These are phyloP conservation scores for Aureobasidium sp. DNA, from an alignment of 2,329 filamentous ascomycete genomes.

Conservation along the genomic window DNA sequence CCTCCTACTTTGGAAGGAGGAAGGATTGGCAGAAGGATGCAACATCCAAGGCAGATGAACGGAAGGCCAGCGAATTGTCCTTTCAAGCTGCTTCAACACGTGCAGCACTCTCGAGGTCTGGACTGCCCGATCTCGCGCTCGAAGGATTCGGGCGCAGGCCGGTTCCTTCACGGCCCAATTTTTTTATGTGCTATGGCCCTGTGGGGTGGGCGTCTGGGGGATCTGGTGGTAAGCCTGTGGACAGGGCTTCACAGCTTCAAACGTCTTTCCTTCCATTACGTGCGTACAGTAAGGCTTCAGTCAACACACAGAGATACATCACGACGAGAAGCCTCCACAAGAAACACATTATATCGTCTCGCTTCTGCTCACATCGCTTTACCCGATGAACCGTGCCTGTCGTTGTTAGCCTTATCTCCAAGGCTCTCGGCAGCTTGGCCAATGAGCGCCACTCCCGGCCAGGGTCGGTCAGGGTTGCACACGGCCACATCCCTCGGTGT, in stretches of 20 bases:
- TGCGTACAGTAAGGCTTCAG: background rate
- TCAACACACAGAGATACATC: background rate
- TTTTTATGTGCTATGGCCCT: background rate
- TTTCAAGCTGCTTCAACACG: background rate
- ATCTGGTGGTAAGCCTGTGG: background rate
- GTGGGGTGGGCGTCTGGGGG: no score
- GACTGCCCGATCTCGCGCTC: background rate
- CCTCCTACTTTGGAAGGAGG: background rate
- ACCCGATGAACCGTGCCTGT: background rate
- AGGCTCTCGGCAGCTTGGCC: conserved; percentile 9
- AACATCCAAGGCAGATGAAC: background rate
- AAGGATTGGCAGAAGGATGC: background rate
- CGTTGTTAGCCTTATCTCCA: background rate
- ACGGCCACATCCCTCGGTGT: no score
- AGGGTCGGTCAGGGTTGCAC: background rate
- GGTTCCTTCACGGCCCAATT: background rate
- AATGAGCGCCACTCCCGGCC: background rate
- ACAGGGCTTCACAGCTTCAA: background rate
- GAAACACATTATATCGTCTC: background rate
- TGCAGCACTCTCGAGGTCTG: background rate
- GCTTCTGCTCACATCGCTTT: background rate
- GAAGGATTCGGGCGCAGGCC: background rate
- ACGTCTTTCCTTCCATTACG: no score
- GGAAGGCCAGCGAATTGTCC: background rate
- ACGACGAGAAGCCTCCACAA: background rate